Conservation (phyloP, 2,329 filamentous ascomycete species). For the Venturiaceae sp. region DNA sequence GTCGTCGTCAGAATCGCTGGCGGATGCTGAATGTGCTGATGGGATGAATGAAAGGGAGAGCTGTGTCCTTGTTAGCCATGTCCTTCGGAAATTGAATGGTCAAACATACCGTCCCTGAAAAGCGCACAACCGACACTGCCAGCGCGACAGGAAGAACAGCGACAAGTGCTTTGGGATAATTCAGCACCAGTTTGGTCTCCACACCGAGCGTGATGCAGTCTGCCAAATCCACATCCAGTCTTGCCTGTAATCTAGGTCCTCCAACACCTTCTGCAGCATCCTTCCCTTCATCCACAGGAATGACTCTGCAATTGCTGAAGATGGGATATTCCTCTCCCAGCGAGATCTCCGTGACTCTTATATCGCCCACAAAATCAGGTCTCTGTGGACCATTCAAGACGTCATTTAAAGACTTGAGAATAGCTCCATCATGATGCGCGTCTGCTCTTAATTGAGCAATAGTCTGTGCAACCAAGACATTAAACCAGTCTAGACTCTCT, state of each 20-base stretch:
- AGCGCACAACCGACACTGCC: slow-evolving; percentile 83
- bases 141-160: slow-evolving; percentile 88
- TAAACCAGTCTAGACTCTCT: slow-evolving; percentile 97
- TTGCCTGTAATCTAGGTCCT: slow-evolving; percentile 76
- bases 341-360: slow-evolving; percentile 85
- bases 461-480: slow-evolving; percentile 90
- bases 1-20: slow-evolving; percentile 30
- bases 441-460: slow-evolving; percentile 92
- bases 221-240: slow-evolving; percentile 94
- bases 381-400: slow-evolving; percentile 79
- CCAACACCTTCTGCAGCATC: slow-evolving; percentile 32
- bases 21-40: slow-evolving; percentile 28
- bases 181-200: slow-evolving; percentile 87
- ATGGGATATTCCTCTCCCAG: slow-evolving; percentile 97
- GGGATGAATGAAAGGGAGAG: slow-evolving; percentile 90
- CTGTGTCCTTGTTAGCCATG: background rate
- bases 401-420: slow-evolving; percentile 74
- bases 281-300: slow-evolving; percentile 72
- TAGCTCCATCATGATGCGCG: slow-evolving; percentile 82
- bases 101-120: slow-evolving; percentile 64
- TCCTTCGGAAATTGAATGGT: background rate
- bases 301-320: slow-evolving; percentile 95
- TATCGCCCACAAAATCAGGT: slow-evolving; percentile 87
- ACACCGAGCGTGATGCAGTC: slow-evolving; percentile 92
- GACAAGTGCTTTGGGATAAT: slow-evolving; percentile 84